These are phyloP conservation scores for Shiraia bambusicola DNA, from an alignment of 2,329 filamentous ascomycete genomes.

Conservation along the genomic window DNA sequence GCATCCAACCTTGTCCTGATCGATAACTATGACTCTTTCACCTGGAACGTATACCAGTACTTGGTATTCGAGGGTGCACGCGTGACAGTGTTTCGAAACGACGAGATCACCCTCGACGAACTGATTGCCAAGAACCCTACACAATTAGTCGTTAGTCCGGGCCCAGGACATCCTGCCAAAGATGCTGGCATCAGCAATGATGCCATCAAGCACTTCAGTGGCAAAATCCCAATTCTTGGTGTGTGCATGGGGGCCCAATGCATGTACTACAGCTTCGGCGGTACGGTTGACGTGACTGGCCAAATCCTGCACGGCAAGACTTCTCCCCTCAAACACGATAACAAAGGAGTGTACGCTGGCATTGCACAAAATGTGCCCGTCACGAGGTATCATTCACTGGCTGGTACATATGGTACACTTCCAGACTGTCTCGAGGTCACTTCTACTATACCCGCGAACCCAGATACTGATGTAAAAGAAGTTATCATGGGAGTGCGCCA, in stretches of 20 bases:
- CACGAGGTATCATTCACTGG: slow-evolving; percentile 93
- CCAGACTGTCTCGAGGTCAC: slow-evolving; percentile 85
- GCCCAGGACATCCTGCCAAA: slow-evolving; percentile 85
- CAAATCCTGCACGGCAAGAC: slow-evolving; percentile 98
- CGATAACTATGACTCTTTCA: slow-evolving; percentile 99
- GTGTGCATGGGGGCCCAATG: slow-evolving; percentile 99
- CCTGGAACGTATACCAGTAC: slow-evolving; percentile 99
- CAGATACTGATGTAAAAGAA: slow-evolving; percentile 73
- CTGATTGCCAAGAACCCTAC: slow-evolving; percentile 82
- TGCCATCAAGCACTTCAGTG: slow-evolving; percentile 86
- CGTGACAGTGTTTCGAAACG: slow-evolving; percentile 88
- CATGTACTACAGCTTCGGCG: slow-evolving; percentile 91
- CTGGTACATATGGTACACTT: slow-evolving; percentile 84
- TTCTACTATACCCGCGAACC: slow-evolving; percentile 75
- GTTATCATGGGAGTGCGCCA: slow-evolving; percentile 97
- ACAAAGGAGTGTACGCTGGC: slow-evolving; percentile 86
- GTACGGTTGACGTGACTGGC: slow-evolving; percentile 85
- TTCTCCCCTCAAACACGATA: slow-evolving; percentile 83
- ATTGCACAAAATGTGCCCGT: slow-evolving; percentile 80
- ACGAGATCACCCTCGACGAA: slow-evolving; percentile 83
- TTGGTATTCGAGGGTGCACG: slow-evolving; percentile 91
- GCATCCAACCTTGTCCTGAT: slow-evolving; percentile 93
- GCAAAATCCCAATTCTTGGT: slow-evolving; percentile 93
- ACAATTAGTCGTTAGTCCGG: slow-evolving; percentile 91
- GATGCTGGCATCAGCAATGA: slow-evolving; percentile 94